These are phyloP conservation scores for Teunomyces barrocoloradensis DNA, from an alignment of 805 yeast species.

Conservation along the genomic window DNA sequence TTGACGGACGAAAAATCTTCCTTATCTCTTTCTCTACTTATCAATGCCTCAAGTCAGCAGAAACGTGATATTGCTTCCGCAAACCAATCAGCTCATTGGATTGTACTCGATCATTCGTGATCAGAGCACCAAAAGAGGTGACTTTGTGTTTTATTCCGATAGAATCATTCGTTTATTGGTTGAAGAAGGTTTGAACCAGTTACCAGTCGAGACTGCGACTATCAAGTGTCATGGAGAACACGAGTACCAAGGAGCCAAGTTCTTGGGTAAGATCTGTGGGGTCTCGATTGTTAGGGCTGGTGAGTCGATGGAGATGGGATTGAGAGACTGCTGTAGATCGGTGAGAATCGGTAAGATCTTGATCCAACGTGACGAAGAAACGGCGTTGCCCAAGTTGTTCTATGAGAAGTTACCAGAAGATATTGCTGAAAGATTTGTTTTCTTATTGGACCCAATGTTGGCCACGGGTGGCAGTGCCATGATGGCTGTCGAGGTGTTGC, in stretches of 20 bases:
- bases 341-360: slow-evolving; percentile 95
- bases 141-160: slow-evolving; percentile 93
- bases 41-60: slow-evolving; percentile 19
- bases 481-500: slow-evolving; percentile 92
- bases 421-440: slow-evolving; percentile 82
- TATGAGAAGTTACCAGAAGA: slow-evolving; percentile 95
- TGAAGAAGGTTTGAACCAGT: slow-evolving; percentile 91
- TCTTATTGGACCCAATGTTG: slow-evolving; percentile 92
- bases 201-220: slow-evolving; percentile 73
- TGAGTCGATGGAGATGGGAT: slow-evolving; percentile 98
- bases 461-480: slow-evolving; percentile 99
- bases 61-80: slow-evolving; percentile 73
- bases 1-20: background rate
- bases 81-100: slow-evolving; percentile 86
- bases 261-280: slow-evolving; percentile 93
- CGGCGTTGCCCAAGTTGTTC: slow-evolving; percentile 87
- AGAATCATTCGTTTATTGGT: slow-evolving; percentile 90
- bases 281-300: slow-evolving; percentile 98
- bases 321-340: slow-evolving; percentile 94
- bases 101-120: slow-evolving; percentile 90
- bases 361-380: slow-evolving; percentile 97
- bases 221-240: slow-evolving; percentile 79
- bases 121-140: slow-evolving; percentile 75
- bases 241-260: slow-evolving; percentile 70
- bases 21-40: background rate